Evolutionary conservation across 129 eudicot species (phyloP), one percentile per base, ranked within the genome.

Genomic region (Escallonia herrerae): DNA sequence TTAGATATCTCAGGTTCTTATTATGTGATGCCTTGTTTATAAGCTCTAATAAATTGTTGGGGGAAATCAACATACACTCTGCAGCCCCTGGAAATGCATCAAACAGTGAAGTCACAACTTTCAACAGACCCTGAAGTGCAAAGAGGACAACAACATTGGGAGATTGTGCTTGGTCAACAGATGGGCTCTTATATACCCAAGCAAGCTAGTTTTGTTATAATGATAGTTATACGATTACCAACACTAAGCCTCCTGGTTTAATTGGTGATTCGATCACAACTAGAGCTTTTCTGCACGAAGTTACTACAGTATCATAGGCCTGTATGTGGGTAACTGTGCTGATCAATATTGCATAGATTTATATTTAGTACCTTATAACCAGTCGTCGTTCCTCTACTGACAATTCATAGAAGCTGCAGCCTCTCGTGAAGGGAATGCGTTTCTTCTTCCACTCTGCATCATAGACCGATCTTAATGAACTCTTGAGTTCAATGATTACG

Each of bases 81-180:
- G 96, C 75, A 45, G 89, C 89, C 69, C 71, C 82, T 0, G 98
- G 98, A 74, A 85, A 88, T 68, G 90, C 80, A 76, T 93, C 91
- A 62, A 88, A 93, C 53, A 93, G 57, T 51, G 95, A 81, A 58
- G 87, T 82, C 62, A 93, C 71, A 4, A 77, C 73, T 85, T 83
- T 81, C 67, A 88, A 68, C 56, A 73, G 12, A 39, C 71, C 79
- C 96, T 93, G 75, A 39, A n/a, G 63, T 47, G 13, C 6, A 51
- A 51, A 53, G 3, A 38, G 42, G n/a, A 49, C 58, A 44, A 45
- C 37, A 68, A 58, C 7, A 22, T 22, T 22, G 33, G 33, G 33
- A 22, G 0, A 22, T 22, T 22, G 33, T 22, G 33, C 33, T 22
- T 22, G 33, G 33, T 22, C 33, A 22, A 22, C 33, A 22, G 33